A percentile compares a stretch with the other conserved stretches of the same genome.
Conservation (phyloP, 2,329 filamentous ascomycete species). For the Malbranchea zuffiana region DNA sequence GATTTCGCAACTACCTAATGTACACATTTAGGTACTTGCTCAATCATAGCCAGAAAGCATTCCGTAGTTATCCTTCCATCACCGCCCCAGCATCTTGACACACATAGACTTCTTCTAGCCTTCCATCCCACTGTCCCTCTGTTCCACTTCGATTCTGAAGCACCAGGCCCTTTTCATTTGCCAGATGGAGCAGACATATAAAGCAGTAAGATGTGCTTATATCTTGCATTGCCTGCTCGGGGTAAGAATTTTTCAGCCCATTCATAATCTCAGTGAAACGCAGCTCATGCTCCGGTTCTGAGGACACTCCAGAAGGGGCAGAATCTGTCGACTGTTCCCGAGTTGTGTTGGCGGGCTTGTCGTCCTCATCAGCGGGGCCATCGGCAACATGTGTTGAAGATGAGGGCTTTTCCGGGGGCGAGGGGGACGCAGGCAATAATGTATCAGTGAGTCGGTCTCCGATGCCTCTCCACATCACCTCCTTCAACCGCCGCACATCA, state of each 20-base stretch:
- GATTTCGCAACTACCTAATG: too few species aligned
- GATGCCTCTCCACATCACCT: slow-evolving; percentile 55
- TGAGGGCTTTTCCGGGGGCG: slow-evolving; percentile 13
- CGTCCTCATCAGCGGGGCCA: neutral
- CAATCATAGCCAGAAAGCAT: too few species aligned
- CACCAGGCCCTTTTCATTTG: slow-evolving; percentile 81
- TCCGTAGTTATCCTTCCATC: slow-evolving; percentile 14
- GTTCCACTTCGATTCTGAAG: slow-evolving; percentile 49
- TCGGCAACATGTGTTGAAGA: slow-evolving; percentile 3
- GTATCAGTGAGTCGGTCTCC: slow-evolving; percentile 36
- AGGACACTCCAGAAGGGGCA: slow-evolving; percentile 24
- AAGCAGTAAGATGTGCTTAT: slow-evolving; percentile 92
- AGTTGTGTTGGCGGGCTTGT: neutral
- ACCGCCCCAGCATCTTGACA: slow-evolving; percentile 29
- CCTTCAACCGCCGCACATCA: slow-evolving; percentile 52
- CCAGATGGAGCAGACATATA: slow-evolving; percentile 81
- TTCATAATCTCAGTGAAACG: slow-evolving; percentile 93
- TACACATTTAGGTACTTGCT: too few species aligned
- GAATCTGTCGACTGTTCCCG: slow-evolving; percentile 18
- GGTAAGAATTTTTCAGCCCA: slow-evolving; percentile 72
- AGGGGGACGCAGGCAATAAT: slow-evolving; percentile 20
- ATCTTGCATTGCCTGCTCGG: slow-evolving; percentile 74
- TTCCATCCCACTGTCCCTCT: slow-evolving; percentile 16
- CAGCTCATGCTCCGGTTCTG: slow-evolving; percentile 41
- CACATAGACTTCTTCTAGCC: slow-evolving; percentile 37